Base-by-base conservation (phyloP, 1,139 yeast genomes). In the Sugiyamaella pinicola region DNA sequence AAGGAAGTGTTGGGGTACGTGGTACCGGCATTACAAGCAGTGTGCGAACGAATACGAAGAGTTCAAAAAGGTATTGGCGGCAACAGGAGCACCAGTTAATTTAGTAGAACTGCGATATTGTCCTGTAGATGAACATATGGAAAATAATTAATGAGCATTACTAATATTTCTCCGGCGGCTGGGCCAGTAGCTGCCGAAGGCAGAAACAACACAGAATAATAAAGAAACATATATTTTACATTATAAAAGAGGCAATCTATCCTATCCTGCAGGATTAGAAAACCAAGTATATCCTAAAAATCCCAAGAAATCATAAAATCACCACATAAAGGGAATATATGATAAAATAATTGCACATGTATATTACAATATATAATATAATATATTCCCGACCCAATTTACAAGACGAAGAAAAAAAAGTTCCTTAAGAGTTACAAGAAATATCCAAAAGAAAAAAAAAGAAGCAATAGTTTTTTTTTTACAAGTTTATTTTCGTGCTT, bases 11-110 rank as follows among this genome's bases (percentile, higher is more conserved):
- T 64, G 68, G 68, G 67, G 67, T 1, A 64, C 68, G 1, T 64
- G 68, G 68, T 64, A 61, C 51, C 54, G 67, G 9, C 68, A 64
- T 48, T 64, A 64, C 47, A 64, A 64, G 52, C 60, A 60, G 39
- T 64, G 68, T 51, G 61, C 59, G 21, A 61, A 62, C 31, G 68
- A 64, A 48, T 64, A 64, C 38, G 66, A 64, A 39, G 65, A 62
- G 37, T 57, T 64, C 26, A 60, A 62, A 47, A 62, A 59, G 51
- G 58, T 61, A 5, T 38, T 64, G 28, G 53, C 55, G 12, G 62
- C 65, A 5, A 62, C 64, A 3, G 61, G 60, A 4, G 62, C 63
- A 8, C 66, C 66, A 4, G 56, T 64, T 9, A 55, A 59, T 42
- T 39, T 64, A 26, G 54, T 62, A 4, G 68, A 64, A 42, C 48